Evolutionary conservation across 805 yeast species (phyloP).

Genomic region (Pichia deserticola): DNA sequence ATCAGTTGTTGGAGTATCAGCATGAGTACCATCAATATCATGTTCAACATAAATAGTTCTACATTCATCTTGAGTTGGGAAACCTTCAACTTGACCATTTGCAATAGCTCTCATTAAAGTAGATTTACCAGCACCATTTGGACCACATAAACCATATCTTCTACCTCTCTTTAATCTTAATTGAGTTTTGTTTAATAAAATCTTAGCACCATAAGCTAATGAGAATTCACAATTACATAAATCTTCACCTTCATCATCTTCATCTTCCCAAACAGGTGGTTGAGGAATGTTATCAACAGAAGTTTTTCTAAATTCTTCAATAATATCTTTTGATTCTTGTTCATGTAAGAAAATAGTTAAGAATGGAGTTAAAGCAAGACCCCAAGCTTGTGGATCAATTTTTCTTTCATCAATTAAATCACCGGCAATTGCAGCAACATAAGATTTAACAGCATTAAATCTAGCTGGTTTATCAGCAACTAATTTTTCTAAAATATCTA

Average conservation of each 20-base stretch:
- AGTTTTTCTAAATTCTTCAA: conserved; percentile 92
- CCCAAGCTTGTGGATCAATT: conserved; percentile 90
- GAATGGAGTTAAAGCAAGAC: conserved; percentile 81
- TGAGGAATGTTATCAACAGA: conserved; percentile 98
- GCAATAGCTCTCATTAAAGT: conserved; percentile 96
- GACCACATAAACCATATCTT: conserved; percentile 98
- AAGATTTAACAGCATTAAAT: conserved; percentile 70
- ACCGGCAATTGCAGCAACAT: conserved; percentile 96
- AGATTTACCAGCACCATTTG: conserved; percentile 99
- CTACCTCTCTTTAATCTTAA: conserved; percentile 98
- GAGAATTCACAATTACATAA: conserved; percentile 99
- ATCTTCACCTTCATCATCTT: conserved; percentile 99
- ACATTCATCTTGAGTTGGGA: conserved; percentile 99
- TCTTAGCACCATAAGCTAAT: conserved; percentile 99
- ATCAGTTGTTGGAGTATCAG: conserved; percentile 89
- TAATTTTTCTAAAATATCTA: conserved; percentile 70
- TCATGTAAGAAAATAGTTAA: conserved; percentile 94
- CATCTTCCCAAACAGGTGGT: conserved; percentile 82
- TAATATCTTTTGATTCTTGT: conserved; percentile 78
- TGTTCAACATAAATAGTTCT: conserved; percentile 99
- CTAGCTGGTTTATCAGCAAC: conserved; percentile 63
- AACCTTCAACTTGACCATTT: conserved; percentile 98
- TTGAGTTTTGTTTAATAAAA: conserved; percentile 98
- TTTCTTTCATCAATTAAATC: conserved; percentile 97
- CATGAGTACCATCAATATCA: conserved; percentile 97